These are phyloP conservation scores for Penicillium odoratum DNA, from an alignment of 495 filamentous ascomycete genomes.

Conservation along the genomic window DNA sequence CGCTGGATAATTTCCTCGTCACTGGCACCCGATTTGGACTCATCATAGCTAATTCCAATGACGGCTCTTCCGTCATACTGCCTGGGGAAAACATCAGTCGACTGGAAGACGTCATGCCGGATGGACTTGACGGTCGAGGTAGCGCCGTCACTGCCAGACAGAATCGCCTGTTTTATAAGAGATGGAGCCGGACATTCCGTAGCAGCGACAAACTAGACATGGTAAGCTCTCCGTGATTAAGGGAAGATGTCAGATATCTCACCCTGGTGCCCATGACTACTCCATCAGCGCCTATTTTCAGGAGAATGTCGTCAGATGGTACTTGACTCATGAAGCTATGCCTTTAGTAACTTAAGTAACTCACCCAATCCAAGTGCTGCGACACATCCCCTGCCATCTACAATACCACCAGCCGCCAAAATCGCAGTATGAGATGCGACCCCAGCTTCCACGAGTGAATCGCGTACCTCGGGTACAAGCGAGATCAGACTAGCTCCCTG, in stretches of 20 bases:
- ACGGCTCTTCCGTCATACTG: conserved; percentile 31
- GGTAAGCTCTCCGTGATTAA: conserved; percentile 1
- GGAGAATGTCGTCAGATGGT: background rate
- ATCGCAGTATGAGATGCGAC: conserved; percentile 39
- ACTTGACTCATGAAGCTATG: background rate
- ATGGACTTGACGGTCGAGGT: conserved; percentile 25
- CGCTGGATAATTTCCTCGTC: conserved; percentile 25
- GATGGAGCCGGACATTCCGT: conserved; percentile 24
- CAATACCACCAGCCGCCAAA: conserved; percentile 66
- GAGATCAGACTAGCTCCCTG: conserved; percentile 59
- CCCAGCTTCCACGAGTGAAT: conserved; percentile 42
- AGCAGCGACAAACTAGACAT: conserved; percentile 23
- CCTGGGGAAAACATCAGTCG: conserved; percentile 28
- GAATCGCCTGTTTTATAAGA: conserved; percentile 22
- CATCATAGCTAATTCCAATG: conserved; percentile 20
- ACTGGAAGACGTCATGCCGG: conserved; percentile 25
- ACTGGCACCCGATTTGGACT: conserved; percentile 15
- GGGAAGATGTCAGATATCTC: background rate
- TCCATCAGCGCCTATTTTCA: conserved; percentile 47
- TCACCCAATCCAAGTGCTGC: conserved; percentile 57
- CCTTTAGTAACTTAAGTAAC: conserved; percentile 8
- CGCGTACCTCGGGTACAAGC: conserved; percentile 61
- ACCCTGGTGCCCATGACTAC: conserved; percentile 66
- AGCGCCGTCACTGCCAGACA: conserved; percentile 24
- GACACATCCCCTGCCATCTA: conserved; percentile 61